A percentile compares a stretch with the other conserved stretches of the same genome.
Evolutionary conservation across 495 filamentous ascomycete genomes (phyloP).

Genomic region (Aspergillus wentii): DNA sequence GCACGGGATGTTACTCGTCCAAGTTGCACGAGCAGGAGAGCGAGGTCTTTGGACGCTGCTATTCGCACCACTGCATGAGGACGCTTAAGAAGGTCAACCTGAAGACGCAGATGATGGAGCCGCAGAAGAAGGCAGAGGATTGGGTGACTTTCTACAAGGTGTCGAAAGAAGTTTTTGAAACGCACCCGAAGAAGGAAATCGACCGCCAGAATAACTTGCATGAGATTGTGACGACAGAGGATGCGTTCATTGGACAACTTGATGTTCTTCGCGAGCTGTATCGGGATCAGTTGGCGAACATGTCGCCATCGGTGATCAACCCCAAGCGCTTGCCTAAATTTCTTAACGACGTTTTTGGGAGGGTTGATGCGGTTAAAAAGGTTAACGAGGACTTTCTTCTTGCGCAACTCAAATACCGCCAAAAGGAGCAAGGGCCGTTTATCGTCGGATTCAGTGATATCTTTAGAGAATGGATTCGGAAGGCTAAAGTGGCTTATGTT

Average conservation of each 20-base stretch:
- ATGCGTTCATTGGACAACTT: conserved; percentile 81
- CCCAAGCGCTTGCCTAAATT: conserved; percentile 72
- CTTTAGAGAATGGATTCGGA: conserved; percentile 97
- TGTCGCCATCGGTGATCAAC: conserved; percentile 76
- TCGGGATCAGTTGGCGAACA: conserved; percentile 68
- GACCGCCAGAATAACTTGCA: conserved; percentile 92
- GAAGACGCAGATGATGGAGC: conserved; percentile 61
- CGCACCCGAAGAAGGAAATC: conserved; percentile 76
- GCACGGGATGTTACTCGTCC: conserved; percentile 85
- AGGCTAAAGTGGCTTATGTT: conserved; percentile 82
- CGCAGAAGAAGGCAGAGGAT: conserved; percentile 66
- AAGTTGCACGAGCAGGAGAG: conserved; percentile 71
- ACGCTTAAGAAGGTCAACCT: conserved; percentile 94
- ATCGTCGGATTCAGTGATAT: conserved; percentile 93
- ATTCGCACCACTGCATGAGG: conserved; percentile 88
- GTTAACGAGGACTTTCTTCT: conserved; percentile 94
- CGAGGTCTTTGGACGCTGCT: conserved; percentile 68
- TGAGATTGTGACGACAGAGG: conserved; percentile 93
- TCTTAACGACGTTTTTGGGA: conserved; percentile 80
- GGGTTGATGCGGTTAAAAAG: conserved; percentile 79
- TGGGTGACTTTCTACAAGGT: conserved; percentile 92
- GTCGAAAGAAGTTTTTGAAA: conserved; percentile 66
- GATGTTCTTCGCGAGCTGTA: conserved; percentile 82
- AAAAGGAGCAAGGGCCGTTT: conserved; percentile 95
- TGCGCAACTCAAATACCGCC: conserved; percentile 92